A percentile compares a stretch with the other conserved stretches of the same genome.
Evolutionary conservation across 2,329 filamentous ascomycete species (phyloP).

Genomic region (Paecilomyces dactylethromorphus): DNA sequence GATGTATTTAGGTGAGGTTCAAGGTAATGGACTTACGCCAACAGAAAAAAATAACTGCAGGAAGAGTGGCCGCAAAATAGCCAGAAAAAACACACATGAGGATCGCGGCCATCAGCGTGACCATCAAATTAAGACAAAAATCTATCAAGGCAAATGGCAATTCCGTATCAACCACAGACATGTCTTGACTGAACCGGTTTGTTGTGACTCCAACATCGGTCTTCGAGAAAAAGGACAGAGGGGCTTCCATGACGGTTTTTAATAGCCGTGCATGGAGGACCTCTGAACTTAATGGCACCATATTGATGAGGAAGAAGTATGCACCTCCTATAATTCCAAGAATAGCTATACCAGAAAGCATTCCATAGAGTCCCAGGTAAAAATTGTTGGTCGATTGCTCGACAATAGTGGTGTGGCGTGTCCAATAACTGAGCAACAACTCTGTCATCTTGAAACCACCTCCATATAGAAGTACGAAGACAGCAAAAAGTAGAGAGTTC

Average conservation of each 20-base stretch:
- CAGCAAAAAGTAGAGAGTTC: no score
- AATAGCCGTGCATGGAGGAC: not conserved
- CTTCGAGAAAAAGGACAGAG: slow-evolving; percentile 4
- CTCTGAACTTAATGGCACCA: not conserved
- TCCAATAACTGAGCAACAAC: no score
- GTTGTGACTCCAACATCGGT: slow-evolving; percentile 5
- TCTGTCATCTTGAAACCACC: no score
- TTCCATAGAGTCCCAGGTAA: no score
- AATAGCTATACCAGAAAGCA: no score
- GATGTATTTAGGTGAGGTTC: slow-evolving; percentile 17
- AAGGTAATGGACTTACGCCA: slow-evolving; percentile 32
- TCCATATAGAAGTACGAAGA: no score
- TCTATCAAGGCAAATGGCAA: slow-evolving; percentile 3
- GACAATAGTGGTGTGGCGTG: no score
- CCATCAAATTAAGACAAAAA: slow-evolving; percentile 23
- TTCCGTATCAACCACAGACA: slow-evolving; percentile 12
- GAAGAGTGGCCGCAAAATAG: slow-evolving; percentile 8
- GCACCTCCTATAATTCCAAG: not conserved
- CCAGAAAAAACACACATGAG: slow-evolving; percentile 15
- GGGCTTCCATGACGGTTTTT: slow-evolving; percentile 4
- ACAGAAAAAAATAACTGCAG: slow-evolving; percentile 23
- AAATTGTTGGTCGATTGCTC: no score
- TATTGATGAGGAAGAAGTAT: not conserved
- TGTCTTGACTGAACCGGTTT: slow-evolving; percentile 12
- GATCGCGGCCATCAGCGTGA: slow-evolving; percentile 22